Evolutionary conservation across 345 rosid genomes (phyloP).

Genomic region (Corchorus olitorius): DNA sequence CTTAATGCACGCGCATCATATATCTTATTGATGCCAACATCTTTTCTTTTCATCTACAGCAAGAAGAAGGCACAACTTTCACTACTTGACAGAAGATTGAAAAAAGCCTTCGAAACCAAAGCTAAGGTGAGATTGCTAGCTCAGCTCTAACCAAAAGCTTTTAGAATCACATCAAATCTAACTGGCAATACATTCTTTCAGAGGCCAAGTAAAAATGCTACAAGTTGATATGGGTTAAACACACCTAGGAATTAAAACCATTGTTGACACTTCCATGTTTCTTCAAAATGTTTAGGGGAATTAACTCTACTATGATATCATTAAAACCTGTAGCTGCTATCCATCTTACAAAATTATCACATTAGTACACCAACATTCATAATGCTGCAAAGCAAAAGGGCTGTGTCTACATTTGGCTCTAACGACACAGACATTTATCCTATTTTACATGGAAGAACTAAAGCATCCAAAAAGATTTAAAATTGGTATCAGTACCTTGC

Average conservation of each 20-base stretch:
- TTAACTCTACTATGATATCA: neutral
- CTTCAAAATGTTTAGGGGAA: neutral
- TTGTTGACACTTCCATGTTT: neutral
- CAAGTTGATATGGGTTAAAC: neutral
- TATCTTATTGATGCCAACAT: constrained; percentile 57
- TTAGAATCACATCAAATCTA: neutral
- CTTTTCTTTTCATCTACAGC: constrained; percentile 72
- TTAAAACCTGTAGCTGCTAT: neutral
- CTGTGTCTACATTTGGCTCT: neutral
- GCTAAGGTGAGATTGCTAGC: neutral
- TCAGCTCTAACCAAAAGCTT: neutral
- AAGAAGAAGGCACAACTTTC: neutral
- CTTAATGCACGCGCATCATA: constrained; percentile 79
- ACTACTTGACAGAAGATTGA: neutral
- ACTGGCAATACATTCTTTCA: neutral
- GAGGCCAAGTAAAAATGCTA: neutral
- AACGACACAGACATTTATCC: neutral
- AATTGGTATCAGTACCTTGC: constrained; percentile 51
- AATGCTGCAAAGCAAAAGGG: neutral
- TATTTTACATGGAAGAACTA: constrained; percentile 10
- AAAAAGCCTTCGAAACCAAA: neutral
- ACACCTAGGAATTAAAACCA: neutral
- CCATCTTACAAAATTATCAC: neutral
- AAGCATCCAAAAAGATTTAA: neutral
- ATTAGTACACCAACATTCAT: neutral